Conservation (phyloP, 2,329 filamentous ascomycete species). For the Diaporthe ilicicola region DNA sequence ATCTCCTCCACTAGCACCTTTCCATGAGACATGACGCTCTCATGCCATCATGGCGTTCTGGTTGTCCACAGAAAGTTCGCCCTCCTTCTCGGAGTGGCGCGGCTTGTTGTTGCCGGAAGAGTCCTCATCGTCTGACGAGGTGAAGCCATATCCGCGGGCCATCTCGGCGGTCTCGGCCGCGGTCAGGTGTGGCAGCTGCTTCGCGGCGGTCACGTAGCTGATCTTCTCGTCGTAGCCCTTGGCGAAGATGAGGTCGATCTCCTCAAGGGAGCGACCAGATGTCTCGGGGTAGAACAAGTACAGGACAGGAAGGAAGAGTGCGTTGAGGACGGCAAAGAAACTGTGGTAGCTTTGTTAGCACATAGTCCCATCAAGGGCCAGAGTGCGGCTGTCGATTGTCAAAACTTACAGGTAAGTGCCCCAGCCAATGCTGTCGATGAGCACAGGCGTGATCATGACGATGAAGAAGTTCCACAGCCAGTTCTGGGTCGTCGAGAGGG, state of each 20-base stretch:
- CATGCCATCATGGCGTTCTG: slow-evolving; percentile 31
- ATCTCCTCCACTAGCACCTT: neutral
- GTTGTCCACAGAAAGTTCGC: slow-evolving; percentile 4
- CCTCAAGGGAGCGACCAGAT: slow-evolving; percentile 62
- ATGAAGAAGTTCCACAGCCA: slow-evolving; percentile 61
- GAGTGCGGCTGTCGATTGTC: neutral
- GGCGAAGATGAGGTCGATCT: slow-evolving; percentile 60
- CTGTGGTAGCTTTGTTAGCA: neutral
- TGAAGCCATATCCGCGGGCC: slow-evolving; percentile 32
- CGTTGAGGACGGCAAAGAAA: slow-evolving; percentile 62
- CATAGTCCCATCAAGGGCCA: no score
- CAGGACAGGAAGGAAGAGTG: slow-evolving; percentile 59
- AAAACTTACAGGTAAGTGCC: slow-evolving; percentile 31
- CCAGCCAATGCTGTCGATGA: slow-evolving; percentile 66
- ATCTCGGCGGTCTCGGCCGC: slow-evolving; percentile 28
- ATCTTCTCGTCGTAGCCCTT: slow-evolving; percentile 31
- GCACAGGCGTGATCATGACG: slow-evolving; percentile 71
- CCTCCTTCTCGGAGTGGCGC: slow-evolving; percentile 26
- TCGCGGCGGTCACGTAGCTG: slow-evolving; percentile 28
- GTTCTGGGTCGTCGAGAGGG: slow-evolving; percentile 68
- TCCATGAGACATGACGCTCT: neutral
- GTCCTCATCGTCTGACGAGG: slow-evolving; percentile 30
- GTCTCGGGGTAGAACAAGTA: slow-evolving; percentile 60
- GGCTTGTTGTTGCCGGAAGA: slow-evolving; percentile 2
- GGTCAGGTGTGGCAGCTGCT: slow-evolving; percentile 29